Evolutionary conservation across 768 basidiomycete species (phyloP), one percentile per base, ranked within the genome.

Genomic region (Leccinum sublutescens): DNA sequence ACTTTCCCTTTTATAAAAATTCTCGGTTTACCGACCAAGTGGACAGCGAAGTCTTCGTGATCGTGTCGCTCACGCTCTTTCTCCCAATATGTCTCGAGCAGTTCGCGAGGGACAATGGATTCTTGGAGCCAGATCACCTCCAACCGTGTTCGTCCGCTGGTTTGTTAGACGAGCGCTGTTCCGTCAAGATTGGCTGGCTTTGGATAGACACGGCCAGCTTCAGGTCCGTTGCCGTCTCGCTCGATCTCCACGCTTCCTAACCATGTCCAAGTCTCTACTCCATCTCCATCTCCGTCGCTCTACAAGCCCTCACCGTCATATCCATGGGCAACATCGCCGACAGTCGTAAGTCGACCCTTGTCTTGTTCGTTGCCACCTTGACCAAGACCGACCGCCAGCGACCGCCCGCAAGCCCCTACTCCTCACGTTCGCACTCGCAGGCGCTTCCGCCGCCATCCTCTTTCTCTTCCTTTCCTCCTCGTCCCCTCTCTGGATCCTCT

Each of bases 171-270:
- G 66, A 59, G 15, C 80, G 89, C 27, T 96, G 94, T 72, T 90
- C 88, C 5, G 93, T 95, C 25, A 85, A 85, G 69, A 77, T 96
- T 56, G 86, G 85, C 2, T 93, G 93, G 84, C 60, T 78, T 1
- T 96, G 93, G 93, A 83, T 95, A 52, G 95, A 96, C 68, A 93
- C 81, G 12, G 93, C 95, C 2, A 94, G 93, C 68, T 96, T 94
- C 71, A 95, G 93, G 93, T 91, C 23, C 21, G 65, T 62, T 50
- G 0, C n/a, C 21, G 45, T 19, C 45, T 5, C n/a, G 1, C 5
- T 15, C 31, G 0, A 1, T 15, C 12, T 34, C 8, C 17, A 5
- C 10, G 2, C 17, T 14, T 33, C 40, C 52, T 61, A 4, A 63
- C 51, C 34, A 12, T 19, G 3, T 29, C 0, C 7, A 3, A 95